Evolutionary conservation across 1,284 basidiomycete species (phyloP).

Genomic region (Cryptococcus neoformans): DNA sequence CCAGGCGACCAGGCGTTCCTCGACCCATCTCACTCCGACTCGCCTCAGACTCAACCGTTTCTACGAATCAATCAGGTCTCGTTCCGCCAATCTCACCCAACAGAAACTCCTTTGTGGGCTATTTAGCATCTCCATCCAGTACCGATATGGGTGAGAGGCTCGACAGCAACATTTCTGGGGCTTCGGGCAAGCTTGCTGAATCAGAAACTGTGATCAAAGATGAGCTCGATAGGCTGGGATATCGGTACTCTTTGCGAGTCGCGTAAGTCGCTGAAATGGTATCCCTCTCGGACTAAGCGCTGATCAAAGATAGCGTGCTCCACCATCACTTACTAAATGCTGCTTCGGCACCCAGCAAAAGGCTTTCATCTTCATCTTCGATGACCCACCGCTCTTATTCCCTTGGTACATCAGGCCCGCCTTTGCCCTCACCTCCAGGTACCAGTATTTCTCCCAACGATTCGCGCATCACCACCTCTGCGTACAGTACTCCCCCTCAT

Average conservation of each 20-base stretch:
- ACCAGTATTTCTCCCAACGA: slow-evolving; percentile 24
- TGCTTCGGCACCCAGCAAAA: slow-evolving; percentile 3
- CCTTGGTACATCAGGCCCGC: slow-evolving; percentile 1
- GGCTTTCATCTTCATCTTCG: neutral
- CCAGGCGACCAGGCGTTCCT: no score
- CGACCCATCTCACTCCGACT: no score
- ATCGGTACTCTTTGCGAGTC: slow-evolving; percentile 42
- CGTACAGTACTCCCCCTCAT: slow-evolving; percentile 15
- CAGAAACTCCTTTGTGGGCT: neutral
- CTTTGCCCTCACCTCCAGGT: slow-evolving; percentile 17
- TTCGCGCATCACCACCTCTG: slow-evolving; percentile 18
- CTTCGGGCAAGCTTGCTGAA: neutral
- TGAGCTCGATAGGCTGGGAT: slow-evolving; percentile 40
- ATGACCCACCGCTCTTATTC: slow-evolving; percentile 7
- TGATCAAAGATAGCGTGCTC: slow-evolving; percentile 8
- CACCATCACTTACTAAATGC: slow-evolving; percentile 19
- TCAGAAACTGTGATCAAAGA: slow-evolving; percentile 8
- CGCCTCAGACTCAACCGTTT: neutral
- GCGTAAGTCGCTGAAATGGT: slow-evolving; percentile 31
- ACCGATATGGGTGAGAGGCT: neutral
- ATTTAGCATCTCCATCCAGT: neutral
- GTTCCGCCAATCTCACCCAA: neutral
- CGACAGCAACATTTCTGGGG: neutral
- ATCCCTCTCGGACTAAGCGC: neutral
- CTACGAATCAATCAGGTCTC: neutral